Percentiles rank a stretch among this genome's conserved stretches.
These are phyloP conservation scores for Phytophthora pistaciae DNA, from an alignment of 352 stramenopile species.

Conservation along the genomic window DNA sequence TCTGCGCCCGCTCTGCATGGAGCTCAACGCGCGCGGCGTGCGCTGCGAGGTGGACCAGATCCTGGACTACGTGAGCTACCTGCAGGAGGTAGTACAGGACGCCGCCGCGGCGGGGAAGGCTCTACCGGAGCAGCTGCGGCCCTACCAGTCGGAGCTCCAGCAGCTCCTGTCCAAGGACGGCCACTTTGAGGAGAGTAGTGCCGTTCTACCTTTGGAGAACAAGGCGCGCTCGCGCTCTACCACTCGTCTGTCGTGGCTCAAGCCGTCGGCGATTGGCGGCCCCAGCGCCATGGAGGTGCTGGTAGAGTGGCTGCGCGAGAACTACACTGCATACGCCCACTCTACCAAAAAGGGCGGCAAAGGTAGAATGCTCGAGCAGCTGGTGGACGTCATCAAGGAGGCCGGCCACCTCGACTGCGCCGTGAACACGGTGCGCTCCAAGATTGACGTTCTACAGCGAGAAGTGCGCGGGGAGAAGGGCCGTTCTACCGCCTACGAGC, in stretches of 20 bases:
- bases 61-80: constrained; percentile 27
- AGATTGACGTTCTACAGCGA: constrained; percentile 35
- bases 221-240: neutral
- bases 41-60: constrained; percentile 31
- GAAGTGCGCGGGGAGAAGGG: constrained; percentile 36
- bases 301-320: constrained; percentile 31
- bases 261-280: constrained; percentile 22
- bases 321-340: constrained; percentile 29
- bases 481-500: constrained; percentile 33
- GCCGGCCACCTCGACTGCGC: constrained; percentile 32
- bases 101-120: constrained; percentile 3
- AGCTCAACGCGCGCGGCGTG: constrained; percentile 31
- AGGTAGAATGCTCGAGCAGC: constrained; percentile 27
- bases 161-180: constrained; percentile 21
- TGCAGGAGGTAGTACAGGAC: constrained; percentile 30
- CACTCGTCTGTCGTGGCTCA: constrained; percentile 35
- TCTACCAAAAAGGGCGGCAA: constrained; percentile 27
- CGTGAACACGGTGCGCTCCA: constrained; percentile 33
- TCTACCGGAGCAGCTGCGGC: constrained; percentile 17
- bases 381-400: constrained; percentile 31
- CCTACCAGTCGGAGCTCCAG: constrained; percentile 18
- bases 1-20: constrained; percentile 21
- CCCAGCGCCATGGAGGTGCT: constrained; percentile 37
- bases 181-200: neutral
- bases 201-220: neutral